Base-by-base conservation (phyloP, 495 filamentous ascomycete species). In the Neurospora sp. region DNA sequence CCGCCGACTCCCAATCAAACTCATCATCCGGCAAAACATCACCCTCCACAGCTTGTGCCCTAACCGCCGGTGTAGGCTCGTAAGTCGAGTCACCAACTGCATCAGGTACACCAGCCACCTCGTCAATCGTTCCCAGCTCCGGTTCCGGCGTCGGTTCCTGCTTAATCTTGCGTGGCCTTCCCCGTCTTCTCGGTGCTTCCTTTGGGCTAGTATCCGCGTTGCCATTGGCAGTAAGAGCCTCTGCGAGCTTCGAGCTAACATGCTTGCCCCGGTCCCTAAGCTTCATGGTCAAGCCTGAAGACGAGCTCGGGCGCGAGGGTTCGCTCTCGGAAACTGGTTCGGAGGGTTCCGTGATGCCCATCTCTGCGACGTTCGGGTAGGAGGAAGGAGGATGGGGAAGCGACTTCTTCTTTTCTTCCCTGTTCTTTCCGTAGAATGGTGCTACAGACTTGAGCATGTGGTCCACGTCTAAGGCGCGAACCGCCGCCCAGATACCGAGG, bases 401-500 rank as follows among this genome's bases (percentile, higher is more conserved):
- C n/a, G n/a, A n/a, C n/a, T n/a, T n/a, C n/a, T n/a, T n/a, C n/a
- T n/a, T n/a, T n/a, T n/a, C n/a, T n/a, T n/a, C n/a, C n/a, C n/a
- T n/a, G n/a, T n/a, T 66, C 54, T 9, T 75, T 42, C 73, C 73
- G 70, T 74, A 77, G 7, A 39, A 69, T 2, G 79, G 79, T 3
- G 77, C 71, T 9, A 73, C 70, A 0, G 75, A 79, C 37, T 72
- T 69, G 28, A 83, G 74, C 73, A 89, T 85, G 70, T 82, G 78
- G 38, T 78, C 72, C 0, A 82, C 76, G 74, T 88, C 83, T 9
- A 84, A 78, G 13, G 84, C 82, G 15, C 87, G 80, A 7, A 85
- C 80, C n/a, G 84, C 86, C 10, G 84, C 81, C 88, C 88, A 90
- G 1, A 85, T 69, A 5, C 86, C 84, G 3, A 90, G 78, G 75